A percentile compares a stretch with the other conserved stretches of the same genome.
Conservation (phyloP, 768 basidiomycete genomes). For the Auricularia heimuer region DNA sequence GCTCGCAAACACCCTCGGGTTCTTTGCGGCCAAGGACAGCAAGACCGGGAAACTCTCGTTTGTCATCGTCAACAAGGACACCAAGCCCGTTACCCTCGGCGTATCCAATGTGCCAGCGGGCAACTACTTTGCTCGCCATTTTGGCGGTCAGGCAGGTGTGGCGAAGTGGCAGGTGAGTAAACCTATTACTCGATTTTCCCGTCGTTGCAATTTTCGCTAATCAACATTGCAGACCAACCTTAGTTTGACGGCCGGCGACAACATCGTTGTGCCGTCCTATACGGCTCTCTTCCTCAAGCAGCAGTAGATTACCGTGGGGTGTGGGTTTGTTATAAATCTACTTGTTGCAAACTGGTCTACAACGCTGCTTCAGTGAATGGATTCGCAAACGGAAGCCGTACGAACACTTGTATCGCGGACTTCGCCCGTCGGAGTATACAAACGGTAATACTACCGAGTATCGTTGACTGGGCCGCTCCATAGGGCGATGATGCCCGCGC, state of each 20-base stretch:
- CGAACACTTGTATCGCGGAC: no score
- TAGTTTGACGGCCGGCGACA: conserved; percentile 21
- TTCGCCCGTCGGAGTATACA: no score
- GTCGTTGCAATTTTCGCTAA: neutral
- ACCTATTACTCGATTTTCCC: neutral
- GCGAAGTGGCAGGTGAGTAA: conserved; percentile 44
- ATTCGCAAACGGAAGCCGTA: neutral
- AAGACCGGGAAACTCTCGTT: conserved; percentile 27
- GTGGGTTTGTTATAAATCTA: neutral
- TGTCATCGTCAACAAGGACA: conserved; percentile 45
- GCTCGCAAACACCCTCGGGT: conserved; percentile 26
- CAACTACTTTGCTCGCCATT: conserved; percentile 44
- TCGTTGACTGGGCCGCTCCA: no score
- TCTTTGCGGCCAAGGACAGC: conserved; percentile 35
- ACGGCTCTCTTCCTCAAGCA: conserved; percentile 30
- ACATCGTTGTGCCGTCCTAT: conserved; percentile 27
- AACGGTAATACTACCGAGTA: no score
- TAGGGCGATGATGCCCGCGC: no score
- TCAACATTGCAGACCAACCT: conserved; percentile 18
- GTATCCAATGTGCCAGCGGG: conserved; percentile 38
- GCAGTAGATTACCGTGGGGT: neutral
- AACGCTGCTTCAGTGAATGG: neutral
- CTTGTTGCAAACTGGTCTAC: neutral
- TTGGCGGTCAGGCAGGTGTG: conserved; percentile 41
- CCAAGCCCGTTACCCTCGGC: conserved; percentile 30